phyloP scores from a whole-genome alignment of 305 asterid genomes.

The Fraxinus ornus region DNA sequence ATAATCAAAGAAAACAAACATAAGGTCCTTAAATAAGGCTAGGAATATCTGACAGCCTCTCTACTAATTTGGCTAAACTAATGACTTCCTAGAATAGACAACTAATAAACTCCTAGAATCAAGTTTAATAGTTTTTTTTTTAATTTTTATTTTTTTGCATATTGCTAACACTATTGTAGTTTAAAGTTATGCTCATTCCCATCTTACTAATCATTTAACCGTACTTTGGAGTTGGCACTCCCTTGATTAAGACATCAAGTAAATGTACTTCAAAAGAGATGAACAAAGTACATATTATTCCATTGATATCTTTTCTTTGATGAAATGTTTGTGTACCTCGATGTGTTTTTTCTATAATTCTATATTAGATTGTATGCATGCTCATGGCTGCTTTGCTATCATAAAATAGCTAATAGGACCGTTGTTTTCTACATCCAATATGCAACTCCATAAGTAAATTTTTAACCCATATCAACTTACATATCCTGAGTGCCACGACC shows the following conservation, averaged over 20 bases:
- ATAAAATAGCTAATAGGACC: not conserved
- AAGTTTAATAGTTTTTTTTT: not conserved
- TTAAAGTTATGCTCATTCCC: not conserved
- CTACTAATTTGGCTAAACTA: not conserved
- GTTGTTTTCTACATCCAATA: not conserved
- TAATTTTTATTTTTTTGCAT: too few species aligned
- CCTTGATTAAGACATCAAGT: not conserved
- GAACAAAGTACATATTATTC: not conserved
- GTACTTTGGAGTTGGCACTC: not conserved
- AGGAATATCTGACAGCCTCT: not conserved
- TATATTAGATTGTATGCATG: not conserved
- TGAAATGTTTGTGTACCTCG: not conserved
- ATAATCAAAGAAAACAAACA: not conserved
- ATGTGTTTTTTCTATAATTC: not conserved
- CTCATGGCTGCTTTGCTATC: not conserved
- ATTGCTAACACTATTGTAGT: not conserved
- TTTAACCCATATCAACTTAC: too few species aligned
- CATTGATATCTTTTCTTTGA: not conserved
- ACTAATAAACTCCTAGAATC: not conserved
- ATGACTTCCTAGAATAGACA: not conserved
- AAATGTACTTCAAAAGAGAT: not conserved
- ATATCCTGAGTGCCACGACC: not conserved
- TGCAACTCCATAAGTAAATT: not conserved
- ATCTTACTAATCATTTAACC: too few species aligned
- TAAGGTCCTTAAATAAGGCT: not conserved